Evolutionary conservation across 1,284 basidiomycete genomes (phyloP), one percentile per base, ranked within the genome.

Genomic region (Cystobasidium sp.): DNA sequence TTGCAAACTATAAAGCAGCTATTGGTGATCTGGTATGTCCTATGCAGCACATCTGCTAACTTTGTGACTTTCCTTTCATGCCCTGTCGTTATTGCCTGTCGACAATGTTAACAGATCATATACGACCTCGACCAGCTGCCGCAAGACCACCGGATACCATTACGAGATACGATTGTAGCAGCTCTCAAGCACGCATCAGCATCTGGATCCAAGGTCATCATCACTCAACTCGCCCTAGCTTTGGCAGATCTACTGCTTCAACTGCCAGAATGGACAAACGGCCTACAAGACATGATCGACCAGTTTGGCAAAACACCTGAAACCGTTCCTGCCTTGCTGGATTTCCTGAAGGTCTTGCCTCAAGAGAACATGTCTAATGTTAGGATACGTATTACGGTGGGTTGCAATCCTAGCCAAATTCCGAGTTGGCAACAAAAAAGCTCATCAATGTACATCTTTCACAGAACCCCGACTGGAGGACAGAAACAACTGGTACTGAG

Each of bases 51-150:
- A 2, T 53, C 51, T 20, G 9, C 51, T 9, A 14, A 18, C 18
- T 31, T 22, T 56, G 18, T 9, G 24, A 18, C 53, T 31, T 7
- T 37, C 20, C 39, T 16, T 24, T 37, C 10, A 31, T 31, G 22
- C 22, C 52, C 10, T 68, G 56, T 59, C 66, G 20, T 46, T 18
- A 24, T 10, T 14, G 10, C 53, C n/a, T 55, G n/a, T 55, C 22
- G 14, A 1, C 53, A 18, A 37, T 37, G n/a, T 16, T 39, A 18
- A 73, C 80, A 97, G 95, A 93, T 98, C 79, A 93, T 90, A 8
- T 99, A 95, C 83, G 97, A 99, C 86, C 88, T 99, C 61, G 84
- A 90, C 70, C 93, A 98, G 86, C 89, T 99, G 51, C 88, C 92
- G 5, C 44, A 31, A 5, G 74, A 77, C 2, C 78, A 79, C 31